A percentile compares a stretch with the other conserved stretches of the same genome.
Evolutionary conservation across 2,329 filamentous ascomycete genomes (phyloP).

Genomic region (Fusarium decemcellulare): DNA sequence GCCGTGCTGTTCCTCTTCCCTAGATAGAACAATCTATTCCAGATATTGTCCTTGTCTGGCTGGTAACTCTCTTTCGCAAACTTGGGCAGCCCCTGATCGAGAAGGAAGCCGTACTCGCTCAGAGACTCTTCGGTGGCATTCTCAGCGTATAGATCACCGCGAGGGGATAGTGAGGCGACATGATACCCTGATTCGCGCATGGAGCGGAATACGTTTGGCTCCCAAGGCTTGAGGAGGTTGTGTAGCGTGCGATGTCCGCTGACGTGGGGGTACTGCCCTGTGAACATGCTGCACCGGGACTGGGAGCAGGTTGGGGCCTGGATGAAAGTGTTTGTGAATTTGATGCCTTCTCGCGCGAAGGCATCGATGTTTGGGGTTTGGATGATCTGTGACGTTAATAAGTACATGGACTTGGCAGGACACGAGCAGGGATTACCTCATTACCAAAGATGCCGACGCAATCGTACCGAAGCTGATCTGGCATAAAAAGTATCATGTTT

Average conservation of each 20-base stretch:
- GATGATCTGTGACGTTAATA: not conserved
- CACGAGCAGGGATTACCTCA: no score
- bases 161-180: not conserved
- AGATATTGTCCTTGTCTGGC: no score
- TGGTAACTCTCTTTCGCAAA: not conserved
- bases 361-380: not conserved
- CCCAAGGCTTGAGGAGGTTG: not conserved
- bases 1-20: no score
- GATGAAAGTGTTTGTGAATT: constrained; percentile 36
- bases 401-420: not conserved
- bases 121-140: not conserved
- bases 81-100: no score
- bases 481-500: not conserved
- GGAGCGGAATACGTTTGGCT: not conserved
- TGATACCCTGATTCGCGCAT: not conserved
- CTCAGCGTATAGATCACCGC: not conserved
- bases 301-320: constrained; percentile 5
- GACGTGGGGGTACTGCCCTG: constrained; percentile 3
- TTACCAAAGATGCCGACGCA: no score
- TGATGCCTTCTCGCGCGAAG: constrained; percentile 15
- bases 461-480: not conserved
- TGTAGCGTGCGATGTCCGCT: not conserved
- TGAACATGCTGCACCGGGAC: constrained; percentile 6
- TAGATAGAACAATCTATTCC: no score
- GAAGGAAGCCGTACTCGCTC: not conserved